phyloP scores from a whole-genome alignment of 768 basidiomycete species.

The Royoungia palumana region DNA sequence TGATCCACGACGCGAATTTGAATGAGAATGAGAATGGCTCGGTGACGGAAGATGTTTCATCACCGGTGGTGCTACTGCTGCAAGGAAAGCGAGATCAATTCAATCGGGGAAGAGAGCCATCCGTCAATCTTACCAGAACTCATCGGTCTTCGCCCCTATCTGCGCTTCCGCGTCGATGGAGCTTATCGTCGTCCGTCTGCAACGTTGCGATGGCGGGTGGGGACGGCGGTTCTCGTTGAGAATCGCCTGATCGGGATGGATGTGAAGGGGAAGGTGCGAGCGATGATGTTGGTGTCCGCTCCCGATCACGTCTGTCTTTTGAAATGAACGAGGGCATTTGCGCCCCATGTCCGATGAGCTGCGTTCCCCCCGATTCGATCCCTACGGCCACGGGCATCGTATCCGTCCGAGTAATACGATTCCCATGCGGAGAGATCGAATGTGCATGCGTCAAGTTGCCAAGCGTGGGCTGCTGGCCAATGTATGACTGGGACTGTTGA shows the following conservation, averaged over 20 bases:
- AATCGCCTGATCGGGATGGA: conserved; percentile 9
- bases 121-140: conserved; percentile 23
- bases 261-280: conserved; percentile 20
- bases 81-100: conserved; percentile 1
- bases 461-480: conserved; percentile 8
- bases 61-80: conserved; percentile 17
- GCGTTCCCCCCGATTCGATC: conserved; percentile 25
- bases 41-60: conserved; percentile 27
- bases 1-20: conserved; percentile 25
- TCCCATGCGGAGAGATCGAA: conserved; percentile 18
- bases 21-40: conserved; percentile 21
- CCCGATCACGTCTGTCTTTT: conserved; percentile 28
- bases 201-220: conserved; percentile 33
- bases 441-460: conserved; percentile 17
- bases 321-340: conserved; percentile 25
- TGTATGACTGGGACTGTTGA: conserved; percentile 20
- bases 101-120: conserved; percentile 2
- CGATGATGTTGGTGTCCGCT: conserved; percentile 23
- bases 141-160: conserved; percentile 30
- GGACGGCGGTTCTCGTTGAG: conserved; percentile 30
- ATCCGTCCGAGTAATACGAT: conserved; percentile 26
- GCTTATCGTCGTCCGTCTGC: conserved; percentile 25
- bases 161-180: conserved; percentile 16
- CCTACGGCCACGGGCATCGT: conserved; percentile 31
- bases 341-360: conserved; percentile 21